phyloP scores from a whole-genome alignment of 768 basidiomycete genomes.

The Trametes coccinea region DNA sequence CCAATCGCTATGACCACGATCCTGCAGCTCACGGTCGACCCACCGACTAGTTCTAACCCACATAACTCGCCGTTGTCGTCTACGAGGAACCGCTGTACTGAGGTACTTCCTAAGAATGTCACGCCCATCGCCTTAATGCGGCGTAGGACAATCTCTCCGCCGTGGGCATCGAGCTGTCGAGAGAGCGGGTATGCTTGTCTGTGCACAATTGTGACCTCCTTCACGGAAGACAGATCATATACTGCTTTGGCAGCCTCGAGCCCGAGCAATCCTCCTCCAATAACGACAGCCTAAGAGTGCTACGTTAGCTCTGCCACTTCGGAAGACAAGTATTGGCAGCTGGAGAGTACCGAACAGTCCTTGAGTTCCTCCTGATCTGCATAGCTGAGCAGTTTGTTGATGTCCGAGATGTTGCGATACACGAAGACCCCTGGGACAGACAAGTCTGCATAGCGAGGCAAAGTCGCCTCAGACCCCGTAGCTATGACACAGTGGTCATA shows the following conservation, averaged over 20 bases:
- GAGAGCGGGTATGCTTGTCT: conserved; percentile 54
- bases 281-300: conserved; percentile 44
- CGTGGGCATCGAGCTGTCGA: conserved; percentile 57
- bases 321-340: too few species aligned
- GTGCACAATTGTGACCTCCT: conserved; percentile 53
- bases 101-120: conserved; percentile 47
- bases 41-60: conserved; percentile 53
- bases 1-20: conserved; percentile 71
- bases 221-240: conserved; percentile 53
- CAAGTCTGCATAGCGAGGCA: conserved; percentile 57
- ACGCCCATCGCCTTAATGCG: conserved; percentile 64
- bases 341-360: conserved; percentile 12
- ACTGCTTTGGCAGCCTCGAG: conserved; percentile 76
- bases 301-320: neutral
- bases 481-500: conserved; percentile 70
- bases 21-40: conserved; percentile 45
- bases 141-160: conserved; percentile 59
- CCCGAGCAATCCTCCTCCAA: conserved; percentile 73
- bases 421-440: conserved; percentile 61
- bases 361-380: conserved; percentile 47
- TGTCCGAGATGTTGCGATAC: conserved; percentile 70
- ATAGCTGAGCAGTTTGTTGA: conserved; percentile 64
- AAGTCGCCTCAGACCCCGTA: conserved; percentile 65
- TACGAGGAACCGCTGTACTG: conserved; percentile 40
- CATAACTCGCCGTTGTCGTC: conserved; percentile 39